Evolutionary conservation across 2,329 filamentous ascomycete species (phyloP).

Genomic region (Dactylellina parvicollis): DNA sequence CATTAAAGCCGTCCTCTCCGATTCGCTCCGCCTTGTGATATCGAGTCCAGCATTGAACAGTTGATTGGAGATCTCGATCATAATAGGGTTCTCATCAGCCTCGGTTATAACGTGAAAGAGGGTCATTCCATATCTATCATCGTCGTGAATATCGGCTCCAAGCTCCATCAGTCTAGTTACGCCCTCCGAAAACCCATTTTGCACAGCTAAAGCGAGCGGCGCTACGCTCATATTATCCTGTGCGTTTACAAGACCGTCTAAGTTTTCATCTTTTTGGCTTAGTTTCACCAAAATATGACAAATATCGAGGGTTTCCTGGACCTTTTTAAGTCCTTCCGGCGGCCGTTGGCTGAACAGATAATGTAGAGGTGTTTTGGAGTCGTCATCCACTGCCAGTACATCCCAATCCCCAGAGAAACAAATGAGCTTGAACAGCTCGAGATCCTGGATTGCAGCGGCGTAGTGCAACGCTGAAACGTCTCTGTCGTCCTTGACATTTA

Average conservation of each 20-base stretch:
- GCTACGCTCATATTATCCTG: background rate
- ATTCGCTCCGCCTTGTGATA: background rate
- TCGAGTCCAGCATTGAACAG: slow-evolving; percentile 3
- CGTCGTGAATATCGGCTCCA: slow-evolving; percentile 21
- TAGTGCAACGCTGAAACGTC: background rate
- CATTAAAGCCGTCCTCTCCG: background rate
- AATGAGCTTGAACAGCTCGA: slow-evolving; percentile 25
- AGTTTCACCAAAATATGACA: slow-evolving; percentile 24
- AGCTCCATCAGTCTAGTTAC: slow-evolving; percentile 6
- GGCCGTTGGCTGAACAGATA: background rate
- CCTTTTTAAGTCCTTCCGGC: background rate
- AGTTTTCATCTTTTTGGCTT: background rate
- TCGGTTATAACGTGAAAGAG: slow-evolving; percentile 17
- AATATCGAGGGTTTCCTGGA: slow-evolving; percentile 19
- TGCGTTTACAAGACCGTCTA: slow-evolving; percentile 6
- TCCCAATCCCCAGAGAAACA: slow-evolving; percentile 24
- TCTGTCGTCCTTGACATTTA: background rate
- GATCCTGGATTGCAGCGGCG: slow-evolving; percentile 7
- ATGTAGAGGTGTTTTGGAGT: slow-evolving; percentile 3
- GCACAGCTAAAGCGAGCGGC: background rate
- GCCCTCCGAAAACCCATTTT: slow-evolving; percentile 3
- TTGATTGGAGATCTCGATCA: background rate
- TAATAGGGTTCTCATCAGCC: background rate
- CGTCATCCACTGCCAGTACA: background rate
- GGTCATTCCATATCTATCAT: background rate